Evolutionary conservation across 2,329 filamentous ascomycete species (phyloP), one percentile per base, ranked within the genome.

Genomic region (Metarhizium rileyi): DNA sequence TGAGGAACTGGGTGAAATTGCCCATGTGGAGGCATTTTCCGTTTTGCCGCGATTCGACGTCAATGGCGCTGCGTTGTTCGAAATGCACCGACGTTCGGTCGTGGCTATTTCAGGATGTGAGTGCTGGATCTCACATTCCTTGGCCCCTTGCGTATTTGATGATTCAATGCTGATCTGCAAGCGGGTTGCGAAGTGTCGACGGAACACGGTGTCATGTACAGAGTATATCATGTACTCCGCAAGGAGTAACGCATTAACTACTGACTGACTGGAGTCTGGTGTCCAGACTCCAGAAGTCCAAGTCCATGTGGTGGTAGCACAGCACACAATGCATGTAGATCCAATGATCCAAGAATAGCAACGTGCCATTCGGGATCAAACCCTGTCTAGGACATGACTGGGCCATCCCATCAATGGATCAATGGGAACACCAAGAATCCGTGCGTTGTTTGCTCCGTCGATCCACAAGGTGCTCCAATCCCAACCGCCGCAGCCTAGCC

Each of bases 281-380:
- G n/a, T n/a, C n/a, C n/a, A n/a, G n/a, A n/a, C n/a, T n/a, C n/a
- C n/a, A n/a, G n/a, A n/a, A n/a, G n/a, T n/a, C n/a, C n/a, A 28
- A 12, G 12, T 12, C 33, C 33, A 36, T 36, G 33, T 36, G n/a
- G 33, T 36, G 9, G 33, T 16, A 10, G 33, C 6, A 36, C 14
- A 16, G 5, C 12, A 16, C 9, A 36, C 6, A 5, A 33, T 14
- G 16, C 30, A 33, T 22, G 28, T 22, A 36, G 26, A 33, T 33
- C 9, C 30, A 12, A 14, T 6, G 16, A 38, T 47, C 45, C 45
- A 47, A 38, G 38, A 38, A 47, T 47, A 47, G 45, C 30, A 47
- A 25, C 45, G 40, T 5, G 12, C 22, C 35, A 38, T 47, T 16
- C 23, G 7, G 45, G 26, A 41, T 47, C 23, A 42, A 6, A 26